Percentiles rank a stretch among this genome's conserved stretches.
Conservation (phyloP, 129 eudicot species). For the Tagetes patula region DNA sequence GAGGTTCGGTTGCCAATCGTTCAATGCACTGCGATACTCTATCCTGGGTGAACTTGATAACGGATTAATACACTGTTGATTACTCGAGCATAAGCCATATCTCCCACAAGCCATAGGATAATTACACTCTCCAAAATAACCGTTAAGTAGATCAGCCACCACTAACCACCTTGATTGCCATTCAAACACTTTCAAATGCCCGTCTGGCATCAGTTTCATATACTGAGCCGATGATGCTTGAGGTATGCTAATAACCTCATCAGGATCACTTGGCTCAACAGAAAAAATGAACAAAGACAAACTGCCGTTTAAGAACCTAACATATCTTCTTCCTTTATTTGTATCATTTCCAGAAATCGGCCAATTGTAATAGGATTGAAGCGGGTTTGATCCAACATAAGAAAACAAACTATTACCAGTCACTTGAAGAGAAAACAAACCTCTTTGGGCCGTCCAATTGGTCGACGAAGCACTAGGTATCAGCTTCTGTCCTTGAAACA, state of each 20-base stretch:
- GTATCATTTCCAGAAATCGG: not conserved
- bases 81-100: slow-evolving; percentile 32
- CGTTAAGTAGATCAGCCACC: slow-evolving; percentile 4
- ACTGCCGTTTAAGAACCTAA: slow-evolving; percentile 25
- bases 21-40: slow-evolving; percentile 16
- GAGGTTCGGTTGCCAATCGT: slow-evolving; percentile 1
- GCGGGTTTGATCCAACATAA: slow-evolving; percentile 23
- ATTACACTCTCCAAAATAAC: slow-evolving; percentile 7
- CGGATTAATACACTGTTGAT: slow-evolving; percentile 36
- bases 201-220: slow-evolving; percentile 32
- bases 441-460: slow-evolving; percentile 23
- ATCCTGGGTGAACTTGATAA: not conserved
- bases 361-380: not conserved
- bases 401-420: slow-evolving; percentile 6
- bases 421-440: slow-evolving; percentile 8
- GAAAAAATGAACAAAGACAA: slow-evolving; percentile 13
- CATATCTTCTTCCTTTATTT: slow-evolving; percentile 13
- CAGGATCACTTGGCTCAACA: slow-evolving; percentile 1
- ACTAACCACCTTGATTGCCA: not conserved
- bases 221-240: slow-evolving; percentile 18
- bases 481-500: slow-evolving; percentile 19
- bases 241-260: not conserved
- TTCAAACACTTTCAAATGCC: slow-evolving; percentile 29
- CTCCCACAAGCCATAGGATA: slow-evolving; percentile 42
- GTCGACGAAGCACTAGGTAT: slow-evolving; percentile 24